A percentile compares a stretch with the other conserved stretches of the same genome.
phyloP scores from a whole-genome alignment of 495 filamentous ascomycete genomes.

The Xylaria palmicola region DNA sequence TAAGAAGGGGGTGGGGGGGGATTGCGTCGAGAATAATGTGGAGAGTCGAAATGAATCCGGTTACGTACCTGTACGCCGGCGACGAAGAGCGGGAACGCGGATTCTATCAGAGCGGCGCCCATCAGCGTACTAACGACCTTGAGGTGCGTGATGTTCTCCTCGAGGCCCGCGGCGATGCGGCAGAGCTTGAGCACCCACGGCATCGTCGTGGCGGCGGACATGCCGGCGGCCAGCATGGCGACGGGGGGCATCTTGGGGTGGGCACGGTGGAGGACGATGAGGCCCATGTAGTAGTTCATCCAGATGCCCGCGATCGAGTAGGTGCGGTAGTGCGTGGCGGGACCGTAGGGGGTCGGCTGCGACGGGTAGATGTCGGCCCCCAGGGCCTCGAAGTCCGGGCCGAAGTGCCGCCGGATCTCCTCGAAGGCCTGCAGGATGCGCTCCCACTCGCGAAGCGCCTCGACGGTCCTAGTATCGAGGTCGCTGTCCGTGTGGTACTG shows the following conservation, averaged over 20 bases:
- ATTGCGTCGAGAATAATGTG: too few relatives aligned
- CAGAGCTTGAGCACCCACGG: conserved; percentile 72
- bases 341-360: conserved; percentile 68
- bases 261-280: conserved; percentile 72
- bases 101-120: conserved; percentile 78
- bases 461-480: conserved; percentile 60
- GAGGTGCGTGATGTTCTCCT: conserved; percentile 59
- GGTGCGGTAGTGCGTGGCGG: conserved; percentile 77
- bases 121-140: conserved; percentile 72
- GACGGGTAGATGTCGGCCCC: conserved; percentile 66
- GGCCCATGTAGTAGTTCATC: conserved; percentile 77
- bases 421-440: conserved; percentile 69
- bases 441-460: conserved; percentile 79
- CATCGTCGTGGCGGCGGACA: conserved; percentile 68
- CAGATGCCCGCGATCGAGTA: conserved; percentile 83
- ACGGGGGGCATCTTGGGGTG: conserved; percentile 90
- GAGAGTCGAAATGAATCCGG: background rate
- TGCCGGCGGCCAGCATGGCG: conserved; percentile 78
- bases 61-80: conserved; percentile 64
- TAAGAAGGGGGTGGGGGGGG: too few relatives aligned
- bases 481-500: conserved; percentile 46
- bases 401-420: conserved; percentile 62
- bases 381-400: conserved; percentile 76
- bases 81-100: conserved; percentile 78
- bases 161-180: conserved; percentile 75